Evolutionary conservation across 2,329 filamentous ascomycete species (phyloP), one percentile per base, ranked within the genome.

Genomic region (Ploettnerulaceae sp.): DNA sequence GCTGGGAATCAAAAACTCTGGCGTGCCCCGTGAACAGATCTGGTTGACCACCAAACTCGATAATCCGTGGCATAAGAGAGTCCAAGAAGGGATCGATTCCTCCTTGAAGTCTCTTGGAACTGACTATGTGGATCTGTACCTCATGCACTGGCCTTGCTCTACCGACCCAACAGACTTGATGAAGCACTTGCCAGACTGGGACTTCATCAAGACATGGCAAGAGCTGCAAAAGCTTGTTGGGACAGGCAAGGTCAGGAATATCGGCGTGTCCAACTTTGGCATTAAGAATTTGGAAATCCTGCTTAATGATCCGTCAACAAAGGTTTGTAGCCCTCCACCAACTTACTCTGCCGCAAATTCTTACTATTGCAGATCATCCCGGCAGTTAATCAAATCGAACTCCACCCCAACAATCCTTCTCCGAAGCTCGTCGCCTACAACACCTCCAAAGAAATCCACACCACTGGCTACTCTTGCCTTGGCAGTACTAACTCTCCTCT

Each of bases 241-340:
- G 8, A 80, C 77, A 34, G 82, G 82, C 65, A 86, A 88, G 68
- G 85, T 85, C 41, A 77, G 75, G 67, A 88, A 87, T 71, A 89
- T 91, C 64, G 87, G 87, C 59, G 84, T 93, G 47, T 89, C 85
- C 67, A 94, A 94, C 75, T 93, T 94, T 66, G 84, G 76, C 54
- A 87, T 90, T 65, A 79, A 72, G 66, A 86, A 93, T 68, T 71
- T 93, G 28, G 84, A 91, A 74, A 86, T 79, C 66, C 75, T 93
- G 48, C 72, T 93, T 52, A 79, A 75, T 57, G 76, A 84, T 57
- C 74, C 78, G 8, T 73, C 71, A 54, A 78, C 73, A 69, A 82
- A 81, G 69, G 81, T 77, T 60, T 43, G 65, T 47, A 4, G 2
- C 24, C 36, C 32, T 47, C 6, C 17, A 22, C 36, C 15, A 37